Conservation (phyloP, 1,284 basidiomycete species). For the Ustilago xerochloae region DNA sequence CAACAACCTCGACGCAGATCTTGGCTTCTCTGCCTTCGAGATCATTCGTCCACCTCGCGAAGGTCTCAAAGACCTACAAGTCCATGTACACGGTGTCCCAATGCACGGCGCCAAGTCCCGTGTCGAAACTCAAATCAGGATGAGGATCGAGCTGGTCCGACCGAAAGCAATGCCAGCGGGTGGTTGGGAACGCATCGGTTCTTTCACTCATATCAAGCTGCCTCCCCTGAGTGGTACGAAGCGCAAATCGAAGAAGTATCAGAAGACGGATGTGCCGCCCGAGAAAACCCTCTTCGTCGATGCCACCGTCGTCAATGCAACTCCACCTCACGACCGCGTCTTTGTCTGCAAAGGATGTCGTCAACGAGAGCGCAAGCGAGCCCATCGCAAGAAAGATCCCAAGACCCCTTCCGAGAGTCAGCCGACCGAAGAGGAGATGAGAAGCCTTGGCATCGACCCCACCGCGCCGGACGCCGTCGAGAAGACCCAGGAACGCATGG, state of each 20-base stretch:
- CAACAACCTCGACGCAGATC: constrained; percentile 59
- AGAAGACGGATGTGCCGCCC: constrained; percentile 57
- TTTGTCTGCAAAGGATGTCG: constrained; percentile 77
- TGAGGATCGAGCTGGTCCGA: constrained; percentile 64
- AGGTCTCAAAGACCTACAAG: constrained; percentile 58
- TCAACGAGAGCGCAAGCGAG: constrained; percentile 72
- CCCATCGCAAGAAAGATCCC: constrained; percentile 60
- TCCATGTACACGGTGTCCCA: constrained; percentile 83
- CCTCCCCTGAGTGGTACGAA: constrained; percentile 67
- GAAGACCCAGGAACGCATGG: constrained; percentile 50
- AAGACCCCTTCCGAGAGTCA: constrained; percentile 40
- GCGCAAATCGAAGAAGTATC: constrained; percentile 79
- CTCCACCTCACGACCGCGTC: constrained; percentile 77
- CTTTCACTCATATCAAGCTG: constrained; percentile 66
- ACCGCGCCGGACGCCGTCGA: constrained; percentile 51
- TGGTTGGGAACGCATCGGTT: constrained; percentile 64
- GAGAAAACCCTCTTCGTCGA: constrained; percentile 67
- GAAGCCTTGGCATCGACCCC: constrained; percentile 59
- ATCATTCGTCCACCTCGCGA: constrained; percentile 55
- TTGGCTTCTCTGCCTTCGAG: constrained; percentile 54
- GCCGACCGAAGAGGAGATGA: constrained; percentile 62
- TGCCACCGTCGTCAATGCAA: constrained; percentile 72
- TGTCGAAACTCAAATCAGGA: constrained; percentile 79
- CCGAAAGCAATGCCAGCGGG: constrained; percentile 28
- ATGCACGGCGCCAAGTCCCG: constrained; percentile 87